Evolutionary conservation across 2,329 filamentous ascomycete species (phyloP).

Genomic region (Pyrenophora graminea): DNA sequence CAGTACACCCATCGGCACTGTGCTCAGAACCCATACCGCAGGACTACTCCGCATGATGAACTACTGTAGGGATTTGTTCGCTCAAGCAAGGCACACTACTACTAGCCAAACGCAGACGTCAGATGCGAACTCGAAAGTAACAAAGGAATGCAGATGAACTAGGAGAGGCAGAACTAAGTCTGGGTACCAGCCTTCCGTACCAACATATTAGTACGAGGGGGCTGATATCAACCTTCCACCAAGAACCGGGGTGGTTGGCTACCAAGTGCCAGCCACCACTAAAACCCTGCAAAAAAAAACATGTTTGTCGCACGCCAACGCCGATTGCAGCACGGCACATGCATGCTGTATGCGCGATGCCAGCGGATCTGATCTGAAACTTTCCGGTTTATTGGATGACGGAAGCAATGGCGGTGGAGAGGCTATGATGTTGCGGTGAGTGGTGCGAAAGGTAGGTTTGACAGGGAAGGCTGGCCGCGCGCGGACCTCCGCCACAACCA

Average conservation of each 20-base stretch:
- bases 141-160: conserved; percentile 9
- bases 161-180: conserved; percentile 13
- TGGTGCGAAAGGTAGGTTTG: not conserved
- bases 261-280: conserved; percentile 28
- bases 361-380: conserved; percentile 17
- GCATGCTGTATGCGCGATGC: conserved; percentile 23
- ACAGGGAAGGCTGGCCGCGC: conserved; percentile 6
- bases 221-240: conserved; percentile 1
- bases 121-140: conserved; percentile 2
- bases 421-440: conserved; percentile 11
- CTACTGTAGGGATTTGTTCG: conserved; percentile 5
- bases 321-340: conserved; percentile 15
- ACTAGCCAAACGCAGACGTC: conserved; percentile 13
- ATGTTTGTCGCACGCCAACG: conserved; percentile 32
- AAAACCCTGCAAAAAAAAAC: conserved; percentile 26
- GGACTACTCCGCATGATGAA: conserved; percentile 23
- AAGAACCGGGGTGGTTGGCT: conserved; percentile 26
- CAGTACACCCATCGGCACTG: conserved; percentile 20
- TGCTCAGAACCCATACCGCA: conserved; percentile 22
- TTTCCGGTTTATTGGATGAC: conserved; percentile 14
- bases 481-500: conserved; percentile 12
- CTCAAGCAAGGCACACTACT: conserved; percentile 12
- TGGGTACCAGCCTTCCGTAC: conserved; percentile 2
- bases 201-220: conserved; percentile 17
- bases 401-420: conserved; percentile 12